Percentiles rank a stretch among this genome's conserved stretches.
Conservation (phyloP, 139 green algal genomes). For the Chlorella sp. region DNA sequence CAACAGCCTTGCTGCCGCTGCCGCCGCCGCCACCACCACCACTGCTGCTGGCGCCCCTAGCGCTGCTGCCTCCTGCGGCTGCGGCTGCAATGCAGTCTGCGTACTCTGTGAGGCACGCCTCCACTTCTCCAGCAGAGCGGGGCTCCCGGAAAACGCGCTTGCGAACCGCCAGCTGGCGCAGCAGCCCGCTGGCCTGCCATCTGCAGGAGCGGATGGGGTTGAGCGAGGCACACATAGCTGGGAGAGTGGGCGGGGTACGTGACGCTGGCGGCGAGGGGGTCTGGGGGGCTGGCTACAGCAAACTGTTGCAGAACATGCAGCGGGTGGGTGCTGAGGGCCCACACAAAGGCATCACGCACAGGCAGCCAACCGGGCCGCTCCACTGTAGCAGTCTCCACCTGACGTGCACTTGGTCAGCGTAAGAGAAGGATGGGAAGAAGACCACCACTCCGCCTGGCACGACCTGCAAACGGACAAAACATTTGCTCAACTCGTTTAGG, state of each 20-base stretch:
- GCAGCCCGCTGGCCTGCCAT: conserved; percentile 68
- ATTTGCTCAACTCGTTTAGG: no score
- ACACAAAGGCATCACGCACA: no score
- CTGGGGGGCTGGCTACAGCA: no score
- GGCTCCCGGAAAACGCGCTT: conserved; percentile 81
- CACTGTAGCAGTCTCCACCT: neutral
- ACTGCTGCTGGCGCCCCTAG: neutral
- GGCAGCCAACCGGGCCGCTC: no score
- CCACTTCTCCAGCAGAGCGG: conserved; percentile 62
- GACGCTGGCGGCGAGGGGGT: no score
- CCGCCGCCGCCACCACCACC: neutral
- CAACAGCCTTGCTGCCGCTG: neutral
- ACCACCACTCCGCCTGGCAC: conserved; percentile 78
- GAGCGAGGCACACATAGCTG: no score
- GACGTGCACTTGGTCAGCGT: conserved; percentile 45
- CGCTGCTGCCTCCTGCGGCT: neutral
- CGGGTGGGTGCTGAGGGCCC: neutral
- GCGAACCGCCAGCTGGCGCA: conserved; percentile 53
- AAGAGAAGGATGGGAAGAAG: conserved; percentile 93
- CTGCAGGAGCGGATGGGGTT: neutral
- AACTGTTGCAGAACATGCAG: neutral
- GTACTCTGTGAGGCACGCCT: conserved; percentile 74
- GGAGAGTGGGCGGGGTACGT: no score
- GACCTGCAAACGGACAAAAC: no score
- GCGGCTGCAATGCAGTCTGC: conserved; percentile 21